Percentiles rank a stretch among this genome's conserved stretches.
phyloP scores from a whole-genome alignment of 768 basidiomycete species.

The Amanita brunnescens region DNA sequence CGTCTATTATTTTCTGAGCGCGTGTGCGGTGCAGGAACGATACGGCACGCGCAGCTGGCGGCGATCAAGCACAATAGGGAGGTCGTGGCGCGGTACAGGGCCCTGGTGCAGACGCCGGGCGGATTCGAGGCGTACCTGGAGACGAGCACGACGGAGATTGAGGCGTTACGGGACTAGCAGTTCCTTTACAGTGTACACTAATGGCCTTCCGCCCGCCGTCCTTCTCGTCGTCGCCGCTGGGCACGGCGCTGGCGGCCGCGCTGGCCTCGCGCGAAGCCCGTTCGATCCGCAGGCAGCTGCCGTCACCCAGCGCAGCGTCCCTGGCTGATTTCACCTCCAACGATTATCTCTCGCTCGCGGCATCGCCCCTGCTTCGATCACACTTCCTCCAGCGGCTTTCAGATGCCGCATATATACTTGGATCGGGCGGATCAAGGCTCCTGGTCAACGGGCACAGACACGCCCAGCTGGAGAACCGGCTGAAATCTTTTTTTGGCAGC shows the following conservation, averaged over 20 bases:
- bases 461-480: constrained; percentile 58
- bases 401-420: constrained; percentile 52
- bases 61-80: constrained; percentile 68
- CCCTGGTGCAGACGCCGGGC: constrained; percentile 46
- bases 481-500: constrained; percentile 53
- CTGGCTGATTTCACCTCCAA: constrained; percentile 78
- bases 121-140: constrained; percentile 41
- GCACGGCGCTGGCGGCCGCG: constrained; percentile 36
- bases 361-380: constrained; percentile 44
- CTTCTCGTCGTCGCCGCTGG: constrained; percentile 18
- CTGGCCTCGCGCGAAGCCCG: constrained; percentile 57
- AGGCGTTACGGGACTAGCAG: constrained; percentile 63
- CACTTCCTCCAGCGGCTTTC: constrained; percentile 50
- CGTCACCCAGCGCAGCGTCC: constrained; percentile 38
- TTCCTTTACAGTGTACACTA: no score
- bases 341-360: constrained; percentile 82
- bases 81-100: constrained; percentile 59
- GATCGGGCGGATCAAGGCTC: constrained; percentile 82
- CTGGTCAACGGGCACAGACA: constrained; percentile 73
- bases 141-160: constrained; percentile 51
- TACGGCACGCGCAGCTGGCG: constrained; percentile 76
- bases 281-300: constrained; percentile 63
- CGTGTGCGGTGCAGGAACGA: constrained; percentile 53
- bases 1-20: neutral
- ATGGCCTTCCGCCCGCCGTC: neutral